Conservation (phyloP, 106 monocot species). For the Dendrobium huoshanense region DNA sequence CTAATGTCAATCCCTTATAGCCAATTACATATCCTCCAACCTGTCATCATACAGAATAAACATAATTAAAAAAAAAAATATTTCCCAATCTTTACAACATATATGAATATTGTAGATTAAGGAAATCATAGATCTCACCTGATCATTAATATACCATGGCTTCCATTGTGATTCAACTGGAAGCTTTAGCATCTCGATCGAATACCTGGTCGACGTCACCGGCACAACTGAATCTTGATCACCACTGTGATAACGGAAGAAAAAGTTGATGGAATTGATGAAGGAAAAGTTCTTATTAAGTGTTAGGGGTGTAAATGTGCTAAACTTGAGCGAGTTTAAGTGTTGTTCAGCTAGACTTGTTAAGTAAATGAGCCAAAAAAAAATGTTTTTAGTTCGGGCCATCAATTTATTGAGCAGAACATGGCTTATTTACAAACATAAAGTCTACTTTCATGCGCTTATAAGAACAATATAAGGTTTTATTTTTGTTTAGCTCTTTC, state of each 20-base stretch:
- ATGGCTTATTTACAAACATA: no score
- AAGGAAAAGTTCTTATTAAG: background rate
- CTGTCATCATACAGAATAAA: background rate
- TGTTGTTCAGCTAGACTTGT: no score
- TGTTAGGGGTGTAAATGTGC: no score
- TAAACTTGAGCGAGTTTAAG: no score
- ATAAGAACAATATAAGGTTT: no score
- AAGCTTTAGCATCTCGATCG: constrained; percentile 3
- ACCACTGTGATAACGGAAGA: background rate
- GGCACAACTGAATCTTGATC: constrained; percentile 18
- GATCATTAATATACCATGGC: constrained; percentile 1
- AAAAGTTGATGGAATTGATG: background rate
- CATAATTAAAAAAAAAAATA: background rate
- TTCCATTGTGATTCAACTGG: constrained; percentile 11
- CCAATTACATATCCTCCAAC: constrained; percentile 30
- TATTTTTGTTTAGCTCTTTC: no score
- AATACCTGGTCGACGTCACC: constrained; percentile 9
- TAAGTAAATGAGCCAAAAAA: no score
- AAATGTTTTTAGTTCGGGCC: no score
- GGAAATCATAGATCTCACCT: background rate
- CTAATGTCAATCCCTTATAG: constrained; percentile 20
- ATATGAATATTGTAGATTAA: no score
- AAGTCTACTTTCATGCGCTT: no score
- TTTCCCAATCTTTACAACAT: no score
- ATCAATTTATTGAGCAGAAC: no score